Evolutionary conservation across 2,329 filamentous ascomycete genomes (phyloP).

Genomic region (Akanthomyces uredinophilus): DNA sequence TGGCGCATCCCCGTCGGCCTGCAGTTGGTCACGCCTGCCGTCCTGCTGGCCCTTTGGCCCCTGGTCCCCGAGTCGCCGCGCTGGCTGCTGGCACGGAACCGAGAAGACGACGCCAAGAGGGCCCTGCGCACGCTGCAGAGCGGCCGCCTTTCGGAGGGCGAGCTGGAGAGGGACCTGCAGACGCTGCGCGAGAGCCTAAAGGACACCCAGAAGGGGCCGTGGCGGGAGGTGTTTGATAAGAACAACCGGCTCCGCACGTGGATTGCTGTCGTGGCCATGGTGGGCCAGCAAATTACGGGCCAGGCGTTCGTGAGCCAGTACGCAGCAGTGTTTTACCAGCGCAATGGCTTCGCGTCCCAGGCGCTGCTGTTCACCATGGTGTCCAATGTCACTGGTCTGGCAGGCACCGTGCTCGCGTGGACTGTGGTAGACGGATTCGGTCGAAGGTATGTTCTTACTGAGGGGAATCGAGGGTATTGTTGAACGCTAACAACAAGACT

Average conservation of each 20-base stretch:
- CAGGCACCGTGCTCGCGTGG: slow-evolving; percentile 19
- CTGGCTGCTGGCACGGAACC: slow-evolving; percentile 36
- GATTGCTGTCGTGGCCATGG: slow-evolving; percentile 25
- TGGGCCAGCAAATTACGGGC: slow-evolving; percentile 29
- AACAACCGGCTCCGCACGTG: slow-evolving; percentile 21
- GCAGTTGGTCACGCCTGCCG: slow-evolving; percentile 36
- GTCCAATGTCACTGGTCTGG: slow-evolving; percentile 14
- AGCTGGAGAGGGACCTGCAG: slow-evolving; percentile 20
- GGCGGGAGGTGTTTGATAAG: slow-evolving; percentile 20
- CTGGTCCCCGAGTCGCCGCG: slow-evolving; percentile 42
- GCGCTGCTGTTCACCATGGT: slow-evolving; percentile 25
- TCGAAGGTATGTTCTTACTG: slow-evolving; percentile 7
- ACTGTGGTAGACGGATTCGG: slow-evolving; percentile 23
- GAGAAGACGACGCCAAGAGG: slow-evolving; percentile 29
- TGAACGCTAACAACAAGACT: neutral
- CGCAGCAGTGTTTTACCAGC: slow-evolving; percentile 25
- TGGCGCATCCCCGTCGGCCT: slow-evolving; percentile 42
- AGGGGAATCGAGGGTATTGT: neutral
- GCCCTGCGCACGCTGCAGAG: slow-evolving; percentile 28
- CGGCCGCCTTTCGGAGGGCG: slow-evolving; percentile 22
- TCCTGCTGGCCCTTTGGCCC: slow-evolving; percentile 30
- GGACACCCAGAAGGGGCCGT: slow-evolving; percentile 20
- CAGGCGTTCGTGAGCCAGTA: slow-evolving; percentile 27
- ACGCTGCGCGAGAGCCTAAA: slow-evolving; percentile 17
- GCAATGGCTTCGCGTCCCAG: slow-evolving; percentile 21